A percentile compares a stretch with the other conserved stretches of the same genome.
Evolutionary conservation across 1,284 basidiomycete species (phyloP).

Genomic region (Pyrrhoderma lamaoense): DNA sequence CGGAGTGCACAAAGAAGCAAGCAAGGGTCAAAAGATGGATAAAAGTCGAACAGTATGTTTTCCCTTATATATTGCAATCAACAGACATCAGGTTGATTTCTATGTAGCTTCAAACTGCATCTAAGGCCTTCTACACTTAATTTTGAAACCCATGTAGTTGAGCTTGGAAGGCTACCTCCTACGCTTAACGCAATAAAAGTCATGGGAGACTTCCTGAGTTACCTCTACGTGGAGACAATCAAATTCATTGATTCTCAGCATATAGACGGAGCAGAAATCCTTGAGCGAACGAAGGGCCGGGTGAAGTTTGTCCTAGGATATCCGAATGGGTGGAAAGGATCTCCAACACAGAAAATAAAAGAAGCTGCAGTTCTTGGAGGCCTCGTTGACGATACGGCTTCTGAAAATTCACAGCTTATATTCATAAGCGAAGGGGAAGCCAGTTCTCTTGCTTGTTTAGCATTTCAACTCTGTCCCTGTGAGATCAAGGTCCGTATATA

Average conservation of each 20-base stretch:
- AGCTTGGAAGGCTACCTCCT: conserved; percentile 52
- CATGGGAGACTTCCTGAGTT: conserved; percentile 69
- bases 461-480: conserved; percentile 64
- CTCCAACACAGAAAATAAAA: conserved; percentile 68
- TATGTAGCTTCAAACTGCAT: conserved; percentile 46
- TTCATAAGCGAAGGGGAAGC: conserved; percentile 78
- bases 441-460: conserved; percentile 66
- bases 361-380: conserved; percentile 58
- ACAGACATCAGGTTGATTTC: conserved; percentile 3
- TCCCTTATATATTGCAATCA: neutral
- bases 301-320: conserved; percentile 67
- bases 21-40: conserved; percentile 70
- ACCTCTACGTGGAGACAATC: conserved; percentile 63
- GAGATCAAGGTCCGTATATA: conserved; percentile 50
- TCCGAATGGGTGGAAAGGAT: conserved; percentile 77
- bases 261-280: conserved; percentile 51
- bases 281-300: conserved; percentile 36
- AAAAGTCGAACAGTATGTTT: conserved; percentile 59
- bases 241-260: conserved; percentile 69
- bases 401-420: conserved; percentile 56
- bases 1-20: conserved; percentile 42
- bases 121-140: conserved; percentile 60
- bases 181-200: conserved; percentile 59
- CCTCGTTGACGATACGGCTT: conserved; percentile 60
- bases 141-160: conserved; percentile 73